Percentiles rank a stretch among this genome's conserved stretches.
Evolutionary conservation across 371 early-diverging fungal genomes (phyloP).

Genomic region (Mortierella sp.): DNA sequence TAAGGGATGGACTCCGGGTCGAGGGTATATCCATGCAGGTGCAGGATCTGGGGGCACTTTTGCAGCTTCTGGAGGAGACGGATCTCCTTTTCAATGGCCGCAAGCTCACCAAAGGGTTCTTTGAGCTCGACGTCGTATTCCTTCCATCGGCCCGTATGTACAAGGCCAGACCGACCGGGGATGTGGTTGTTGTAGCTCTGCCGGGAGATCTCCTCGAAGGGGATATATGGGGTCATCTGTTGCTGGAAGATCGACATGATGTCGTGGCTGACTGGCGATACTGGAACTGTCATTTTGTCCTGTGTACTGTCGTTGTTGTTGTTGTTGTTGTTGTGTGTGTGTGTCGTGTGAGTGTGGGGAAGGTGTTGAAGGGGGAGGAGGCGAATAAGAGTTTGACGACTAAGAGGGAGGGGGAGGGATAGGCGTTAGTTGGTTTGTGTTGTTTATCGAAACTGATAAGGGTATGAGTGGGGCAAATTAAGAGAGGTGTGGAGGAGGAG

Average conservation of each 20-base stretch:
- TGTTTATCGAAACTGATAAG: conserved; percentile 6
- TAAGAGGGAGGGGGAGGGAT: neutral
- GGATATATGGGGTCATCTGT: conserved; percentile 24
- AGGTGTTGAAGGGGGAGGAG: neutral
- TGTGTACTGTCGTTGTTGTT: neutral
- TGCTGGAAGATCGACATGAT: conserved; percentile 36
- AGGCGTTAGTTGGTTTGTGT: neutral
- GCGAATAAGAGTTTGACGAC: neutral
- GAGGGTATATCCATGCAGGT: conserved; percentile 47
- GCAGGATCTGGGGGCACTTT: conserved; percentile 39
- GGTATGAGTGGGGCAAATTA: neutral
- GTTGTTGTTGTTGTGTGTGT: conserved; percentile 2
- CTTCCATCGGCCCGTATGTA: conserved; percentile 46
- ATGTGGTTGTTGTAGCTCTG: conserved; percentile 35
- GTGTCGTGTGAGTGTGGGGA: neutral
- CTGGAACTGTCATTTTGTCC: conserved; percentile 38
- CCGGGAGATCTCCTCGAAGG: conserved; percentile 39
- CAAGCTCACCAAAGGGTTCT: conserved; percentile 38
- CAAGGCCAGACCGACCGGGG: conserved; percentile 38
- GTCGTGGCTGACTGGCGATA: conserved; percentile 33
- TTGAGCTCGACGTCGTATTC: conserved; percentile 44
- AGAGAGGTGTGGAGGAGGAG: neutral
- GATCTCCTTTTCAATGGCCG: conserved; percentile 36
- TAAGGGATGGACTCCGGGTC: conserved; percentile 31
- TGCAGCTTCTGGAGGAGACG: conserved; percentile 33